Base-by-base conservation (phyloP, 1,139 yeast genomes). In the Hyphopichia wangnamkhiaoensis region DNA sequence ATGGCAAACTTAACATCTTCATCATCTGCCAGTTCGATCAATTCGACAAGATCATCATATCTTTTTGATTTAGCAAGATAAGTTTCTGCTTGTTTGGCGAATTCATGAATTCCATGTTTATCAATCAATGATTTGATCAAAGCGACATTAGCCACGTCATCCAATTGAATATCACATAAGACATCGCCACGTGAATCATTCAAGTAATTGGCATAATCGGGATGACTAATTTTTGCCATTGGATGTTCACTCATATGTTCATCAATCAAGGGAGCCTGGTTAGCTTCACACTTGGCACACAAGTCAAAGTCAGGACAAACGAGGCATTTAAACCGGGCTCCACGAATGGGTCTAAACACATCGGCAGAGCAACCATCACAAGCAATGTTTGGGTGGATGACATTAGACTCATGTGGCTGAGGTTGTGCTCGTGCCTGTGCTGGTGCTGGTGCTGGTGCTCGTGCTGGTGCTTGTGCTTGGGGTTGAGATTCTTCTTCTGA, bases 271-370 rank as follows among this genome's bases (percentile, higher is more conserved):
- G 45, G 41, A 15, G 20, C 14, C 29, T 50, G 59, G 23, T 52
- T 51, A 0, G 46, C 38, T 46, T 76, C 80, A 53, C 88, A 82
- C 1, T 48, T 37, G 26, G 69, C 64, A 52, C 89, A 82, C 41
- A 81, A 61, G 49, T 82, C 86, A 56, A 65, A 81, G 48, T 82
- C 74, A 3, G 52, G 44, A 52, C 89, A 82, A 24, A 72, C 71
- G 37, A 72, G 47, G 53, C 89, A 82, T 40, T 71, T 68, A 59
- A 65, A 82, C 46, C 87, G 68, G 12, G 54, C 48, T 1, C 87
- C 87, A 19, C 37, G 50, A 35, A 81, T 64, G 7, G 64, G 64
- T 27, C 56, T 55, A 37, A 59, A 53, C n/a, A 44, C 45, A 14
- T 47, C 37, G 3, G 68, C 64, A 41, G 53, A 45, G 41, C 80